Evolutionary conservation across 768 basidiomycete species (phyloP).

Genomic region (Cubamyces lactineus): DNA sequence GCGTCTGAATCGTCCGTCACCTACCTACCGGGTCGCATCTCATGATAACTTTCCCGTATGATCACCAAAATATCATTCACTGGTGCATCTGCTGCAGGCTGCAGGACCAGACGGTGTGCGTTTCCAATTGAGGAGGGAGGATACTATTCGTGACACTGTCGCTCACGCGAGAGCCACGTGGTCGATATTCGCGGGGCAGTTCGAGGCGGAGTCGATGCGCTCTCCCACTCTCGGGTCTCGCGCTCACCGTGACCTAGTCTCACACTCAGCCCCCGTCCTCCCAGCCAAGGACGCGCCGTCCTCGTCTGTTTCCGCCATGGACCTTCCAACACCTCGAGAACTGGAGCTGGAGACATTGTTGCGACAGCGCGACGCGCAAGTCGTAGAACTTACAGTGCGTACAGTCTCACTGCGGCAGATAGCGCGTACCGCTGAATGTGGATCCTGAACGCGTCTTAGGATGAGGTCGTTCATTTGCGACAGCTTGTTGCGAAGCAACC

Average conservation of each 20-base stretch:
- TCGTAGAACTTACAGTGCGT: conserved; percentile 73
- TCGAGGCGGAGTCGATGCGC: conserved; percentile 24
- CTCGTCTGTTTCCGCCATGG: conserved; percentile 46
- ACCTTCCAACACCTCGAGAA: conserved; percentile 74
- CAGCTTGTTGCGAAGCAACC: conserved; percentile 67
- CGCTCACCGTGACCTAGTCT: neutral
- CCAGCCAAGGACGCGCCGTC: conserved; percentile 27
- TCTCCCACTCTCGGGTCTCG: conserved; percentile 13
- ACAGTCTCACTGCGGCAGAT: conserved; percentile 13
- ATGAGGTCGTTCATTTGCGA: conserved; percentile 72
- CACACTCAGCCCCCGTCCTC: conserved; percentile 15
- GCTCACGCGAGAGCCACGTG: conserved; percentile 27
- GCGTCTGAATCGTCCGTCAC: no score
- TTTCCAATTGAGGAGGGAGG: neutral
- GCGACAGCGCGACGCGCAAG: conserved; percentile 73
- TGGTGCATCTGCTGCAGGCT: neutral
- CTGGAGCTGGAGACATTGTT: conserved; percentile 80
- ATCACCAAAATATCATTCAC: neutral
- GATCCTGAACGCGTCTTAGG: conserved; percentile 45
- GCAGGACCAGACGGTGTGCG: neutral
- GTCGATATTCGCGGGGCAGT: conserved; percentile 19
- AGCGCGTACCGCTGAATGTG: conserved; percentile 18
- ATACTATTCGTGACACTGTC: neutral
- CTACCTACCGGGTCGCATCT: no score
- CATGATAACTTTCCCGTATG: neutral